Evolutionary conservation across 2,329 filamentous ascomycete species (phyloP).

Genomic region (Sporothrix protearum): DNA sequence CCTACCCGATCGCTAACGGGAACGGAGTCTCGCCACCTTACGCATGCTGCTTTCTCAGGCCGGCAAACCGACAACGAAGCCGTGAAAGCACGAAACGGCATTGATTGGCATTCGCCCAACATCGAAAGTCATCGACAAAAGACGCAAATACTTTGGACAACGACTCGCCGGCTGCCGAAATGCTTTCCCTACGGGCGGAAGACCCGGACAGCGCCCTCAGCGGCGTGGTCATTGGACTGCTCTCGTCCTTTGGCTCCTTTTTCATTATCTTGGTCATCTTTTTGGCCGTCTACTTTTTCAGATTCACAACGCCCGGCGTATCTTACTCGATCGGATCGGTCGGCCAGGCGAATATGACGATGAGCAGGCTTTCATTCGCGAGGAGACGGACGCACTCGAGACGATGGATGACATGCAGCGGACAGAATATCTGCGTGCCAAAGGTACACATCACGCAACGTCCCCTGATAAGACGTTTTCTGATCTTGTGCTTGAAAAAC

Average conservation of each 20-base stretch:
- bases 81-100: neutral
- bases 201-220: constrained; percentile 42
- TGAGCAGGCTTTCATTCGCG: constrained; percentile 87
- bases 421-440: constrained; percentile 88
- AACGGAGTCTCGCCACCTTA: constrained; percentile 5
- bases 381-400: constrained; percentile 93
- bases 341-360: constrained; percentile 96
- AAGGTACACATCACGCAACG: constrained; percentile 60
- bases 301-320: constrained; percentile 85
- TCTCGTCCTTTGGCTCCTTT: constrained; percentile 91
- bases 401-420: constrained; percentile 90
- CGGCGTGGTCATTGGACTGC: constrained; percentile 89
- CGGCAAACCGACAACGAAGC: neutral
- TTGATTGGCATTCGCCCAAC: neutral
- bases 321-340: constrained; percentile 88
- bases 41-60: constrained; percentile 13
- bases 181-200: constrained; percentile 10
- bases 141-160: neutral
- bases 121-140: neutral
- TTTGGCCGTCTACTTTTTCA: constrained; percentile 85
- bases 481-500: neutral
- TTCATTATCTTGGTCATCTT: constrained; percentile 77
- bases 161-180: constrained; percentile 7
- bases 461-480: neutral
- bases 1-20: neutral